Percentiles rank a stretch among this genome's conserved stretches.
Evolutionary conservation across 371 early-diverging fungal species (phyloP).

Genomic region (Coemansia sp.): DNA sequence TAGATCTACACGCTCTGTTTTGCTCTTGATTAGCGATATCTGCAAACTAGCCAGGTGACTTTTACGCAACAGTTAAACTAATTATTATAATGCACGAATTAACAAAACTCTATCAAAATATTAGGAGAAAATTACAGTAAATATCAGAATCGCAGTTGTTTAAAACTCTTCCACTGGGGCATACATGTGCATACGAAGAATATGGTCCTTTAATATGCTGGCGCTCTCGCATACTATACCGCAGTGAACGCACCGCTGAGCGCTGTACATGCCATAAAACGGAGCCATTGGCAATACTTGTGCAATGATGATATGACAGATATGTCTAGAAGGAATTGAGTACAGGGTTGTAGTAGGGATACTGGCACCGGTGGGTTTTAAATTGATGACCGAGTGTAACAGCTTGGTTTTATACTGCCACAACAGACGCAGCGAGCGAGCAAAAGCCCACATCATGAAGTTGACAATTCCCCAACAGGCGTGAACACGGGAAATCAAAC

Average conservation of each 20-base stretch:
- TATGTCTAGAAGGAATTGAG: background rate
- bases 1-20: background rate
- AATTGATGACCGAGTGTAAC: background rate
- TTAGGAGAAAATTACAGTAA: background rate
- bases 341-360: background rate
- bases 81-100: background rate
- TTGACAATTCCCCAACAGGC: background rate
- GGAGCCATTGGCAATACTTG: background rate
- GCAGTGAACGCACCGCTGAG: conserved; percentile 6
- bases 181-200: conserved; percentile 15
- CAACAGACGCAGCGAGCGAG: background rate
- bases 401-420: background rate
- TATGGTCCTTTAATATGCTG: conserved; percentile 1
- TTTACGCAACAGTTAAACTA: background rate
- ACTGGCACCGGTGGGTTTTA: background rate
- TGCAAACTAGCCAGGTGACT: too few species aligned
- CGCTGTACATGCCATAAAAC: background rate
- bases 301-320: background rate
- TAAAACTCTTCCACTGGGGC: conserved; percentile 8
- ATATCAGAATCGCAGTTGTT: background rate
- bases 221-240: background rate
- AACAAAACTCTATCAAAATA: background rate
- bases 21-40: background rate
- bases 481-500: background rate
- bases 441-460: background rate